Base-by-base conservation (phyloP, 495 filamentous ascomycete species). In the Daldinia grandis region DNA sequence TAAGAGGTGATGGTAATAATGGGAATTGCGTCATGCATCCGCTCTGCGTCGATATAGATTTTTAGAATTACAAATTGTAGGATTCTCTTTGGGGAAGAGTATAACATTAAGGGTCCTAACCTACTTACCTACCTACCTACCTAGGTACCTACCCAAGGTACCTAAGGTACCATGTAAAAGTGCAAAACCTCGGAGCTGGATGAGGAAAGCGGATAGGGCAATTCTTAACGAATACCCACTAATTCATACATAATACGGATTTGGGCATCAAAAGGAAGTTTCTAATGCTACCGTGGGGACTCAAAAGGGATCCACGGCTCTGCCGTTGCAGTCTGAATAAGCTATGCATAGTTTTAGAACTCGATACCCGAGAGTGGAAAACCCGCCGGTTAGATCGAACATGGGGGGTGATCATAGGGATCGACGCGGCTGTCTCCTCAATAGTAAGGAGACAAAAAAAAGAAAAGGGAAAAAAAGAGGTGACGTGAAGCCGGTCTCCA, bases 291-390 rank as follows among this genome's bases (percentile, higher is more conserved):
- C 70, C 38, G 50, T 68, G 61, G 70, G 65, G 70, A 64, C 27
- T 44, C 17, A 24, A 15, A 27, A 56, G 61, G 61, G 70, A 69
- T 49, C 70, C 65, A 73, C 66, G 64, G 61, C n/a, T 72, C 60
- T 67, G 49, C 60, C 40, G 69, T 72, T 72, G 70, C 64, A 68
- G 70, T 73, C 70, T 73, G 70, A 73, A 73, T 73, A 73, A 73
- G 70, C 70, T 73, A 73, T 73, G 70, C 57, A 73, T 65, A 68
- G 70, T 57, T 64, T 59, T 58, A 58, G 61, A 68, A 61, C 59
- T 73, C 70, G 70, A 73, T 73, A 73, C 70, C 70, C 70, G 70
- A 73, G 65, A 62, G 61, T 73, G 70, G 64, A 73, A 73, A 68
- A 73, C 64, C 70, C 65, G 61, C 70, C 70, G 70, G 65, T 62